A percentile compares a stretch with the other conserved stretches of the same genome.
phyloP scores from a whole-genome alignment of 352 stramenopile genomes.

The Pythium vanterpoolii region DNA sequence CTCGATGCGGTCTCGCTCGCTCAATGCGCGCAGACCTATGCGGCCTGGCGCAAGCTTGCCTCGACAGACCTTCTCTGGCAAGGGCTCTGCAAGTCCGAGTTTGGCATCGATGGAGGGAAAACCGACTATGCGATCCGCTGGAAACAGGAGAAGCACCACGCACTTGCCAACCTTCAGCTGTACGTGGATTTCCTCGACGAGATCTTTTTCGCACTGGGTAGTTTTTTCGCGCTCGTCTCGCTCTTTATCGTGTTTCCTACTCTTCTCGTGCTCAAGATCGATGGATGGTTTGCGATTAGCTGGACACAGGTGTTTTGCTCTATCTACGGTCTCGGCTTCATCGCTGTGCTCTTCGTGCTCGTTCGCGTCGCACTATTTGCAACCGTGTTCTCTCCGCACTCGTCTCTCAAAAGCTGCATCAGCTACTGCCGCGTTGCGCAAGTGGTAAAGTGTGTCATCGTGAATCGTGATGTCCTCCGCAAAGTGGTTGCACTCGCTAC shows the following conservation, averaged over 20 bases:
- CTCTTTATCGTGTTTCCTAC: slow-evolving; percentile 11
- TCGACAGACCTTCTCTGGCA: slow-evolving; percentile 13
- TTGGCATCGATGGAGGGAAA: slow-evolving; percentile 20
- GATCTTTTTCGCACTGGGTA: slow-evolving; percentile 17
- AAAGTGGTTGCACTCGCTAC: not conserved
- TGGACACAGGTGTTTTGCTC: slow-evolving; percentile 19
- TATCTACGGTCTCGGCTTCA: slow-evolving; percentile 18
- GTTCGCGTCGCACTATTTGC: slow-evolving; percentile 3
- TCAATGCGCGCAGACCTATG: slow-evolving; percentile 16
- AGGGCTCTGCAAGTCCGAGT: slow-evolving; percentile 17
- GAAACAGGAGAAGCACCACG: slow-evolving; percentile 15
- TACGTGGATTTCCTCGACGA: slow-evolving; percentile 26
- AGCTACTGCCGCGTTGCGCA: slow-evolving; percentile 5
- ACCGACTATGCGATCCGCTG: slow-evolving; percentile 23
- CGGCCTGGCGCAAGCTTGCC: slow-evolving; percentile 13
- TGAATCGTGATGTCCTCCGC: slow-evolving; percentile 1
- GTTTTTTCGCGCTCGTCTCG: slow-evolving; percentile 11
- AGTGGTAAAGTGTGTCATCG: not conserved
- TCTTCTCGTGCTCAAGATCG: slow-evolving; percentile 13
- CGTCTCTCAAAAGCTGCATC: slow-evolving; percentile 12
- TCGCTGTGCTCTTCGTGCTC: slow-evolving; percentile 17
- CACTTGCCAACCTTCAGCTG: slow-evolving; percentile 18
- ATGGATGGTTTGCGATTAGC: slow-evolving; percentile 12
- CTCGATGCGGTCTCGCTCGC: slow-evolving; percentile 22
- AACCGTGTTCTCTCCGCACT: slow-evolving; percentile 1